Conservation (phyloP, 257 asterid species). For the Salvia hispanica region DNA sequence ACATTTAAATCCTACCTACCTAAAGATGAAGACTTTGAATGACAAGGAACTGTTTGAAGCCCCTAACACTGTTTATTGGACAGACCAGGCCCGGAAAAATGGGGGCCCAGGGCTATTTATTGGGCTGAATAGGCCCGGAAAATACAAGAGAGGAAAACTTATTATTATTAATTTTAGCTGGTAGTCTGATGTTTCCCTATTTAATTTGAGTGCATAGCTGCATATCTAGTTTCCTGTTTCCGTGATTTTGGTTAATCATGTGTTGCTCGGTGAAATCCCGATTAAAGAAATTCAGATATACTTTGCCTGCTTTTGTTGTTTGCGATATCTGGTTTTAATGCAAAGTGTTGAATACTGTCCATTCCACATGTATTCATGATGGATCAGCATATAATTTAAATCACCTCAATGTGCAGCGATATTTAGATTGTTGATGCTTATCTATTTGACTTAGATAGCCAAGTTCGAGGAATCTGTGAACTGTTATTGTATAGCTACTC, state of each 20-base stretch:
- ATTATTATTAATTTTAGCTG: background rate
- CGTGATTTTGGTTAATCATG: background rate
- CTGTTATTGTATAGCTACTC: constrained; percentile 2
- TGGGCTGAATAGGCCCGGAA: constrained; percentile 23
- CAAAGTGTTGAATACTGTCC: background rate
- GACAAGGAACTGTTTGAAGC: no score
- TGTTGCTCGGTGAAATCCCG: background rate
- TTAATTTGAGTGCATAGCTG: constrained; percentile 9
- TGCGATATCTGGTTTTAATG: background rate
- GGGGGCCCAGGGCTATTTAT: constrained; percentile 28
- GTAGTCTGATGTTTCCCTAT: constrained; percentile 7
- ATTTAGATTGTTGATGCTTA: background rate
- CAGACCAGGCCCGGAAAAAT: no score
- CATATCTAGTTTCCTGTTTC: constrained; percentile 12
- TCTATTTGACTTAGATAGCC: background rate
- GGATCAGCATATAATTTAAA: background rate
- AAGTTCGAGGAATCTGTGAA: no score
- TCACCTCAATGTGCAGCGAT: constrained; percentile 13
- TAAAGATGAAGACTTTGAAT: background rate
- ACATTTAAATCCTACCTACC: constrained; percentile 14
- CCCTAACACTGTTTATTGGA: no score
- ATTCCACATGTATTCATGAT: background rate
- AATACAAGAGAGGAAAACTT: background rate
- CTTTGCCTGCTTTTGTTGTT: background rate
- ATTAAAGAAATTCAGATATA: background rate